Evolutionary conservation across 768 basidiomycete species (phyloP).

Genomic region (Epithele typhae): DNA sequence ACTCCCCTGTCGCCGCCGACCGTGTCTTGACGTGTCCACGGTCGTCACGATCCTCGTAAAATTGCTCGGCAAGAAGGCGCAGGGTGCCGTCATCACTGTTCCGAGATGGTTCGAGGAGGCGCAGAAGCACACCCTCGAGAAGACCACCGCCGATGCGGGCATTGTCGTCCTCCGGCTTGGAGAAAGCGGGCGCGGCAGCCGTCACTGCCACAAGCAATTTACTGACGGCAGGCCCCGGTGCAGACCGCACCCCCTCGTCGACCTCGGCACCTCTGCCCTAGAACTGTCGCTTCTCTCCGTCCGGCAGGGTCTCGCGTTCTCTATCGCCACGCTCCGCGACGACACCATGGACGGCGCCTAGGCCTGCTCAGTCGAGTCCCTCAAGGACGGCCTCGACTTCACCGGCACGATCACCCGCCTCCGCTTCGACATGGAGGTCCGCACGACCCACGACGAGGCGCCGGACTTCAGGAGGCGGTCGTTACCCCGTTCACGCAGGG

Average conservation of each 20-base stretch:
- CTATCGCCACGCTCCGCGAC: constrained; percentile 48
- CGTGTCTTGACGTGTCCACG: constrained; percentile 78
- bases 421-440: constrained; percentile 42
- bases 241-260: constrained; percentile 79
- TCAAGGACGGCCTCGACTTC: constrained; percentile 92
- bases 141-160: constrained; percentile 79
- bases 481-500: constrained; percentile 63
- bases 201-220: constrained; percentile 47
- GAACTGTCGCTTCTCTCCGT: constrained; percentile 66
- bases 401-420: constrained; percentile 63
- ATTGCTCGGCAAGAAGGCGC: constrained; percentile 42
- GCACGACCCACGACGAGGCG: constrained; percentile 57
- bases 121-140: constrained; percentile 66
- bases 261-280: constrained; percentile 74
- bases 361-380: constrained; percentile 87
- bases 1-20: constrained; percentile 60
- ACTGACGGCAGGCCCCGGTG: constrained; percentile 36
- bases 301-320: constrained; percentile 68
- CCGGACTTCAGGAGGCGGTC: constrained; percentile 46
- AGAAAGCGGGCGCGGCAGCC: constrained; percentile 79
- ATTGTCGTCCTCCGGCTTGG: constrained; percentile 84
- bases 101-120: constrained; percentile 69
- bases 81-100: constrained; percentile 80
- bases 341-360: constrained; percentile 68
- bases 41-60: constrained; percentile 81